Percentiles rank a stretch among this genome's conserved stretches.
Conservation (phyloP, 371 early-diverging fungal genomes). For the Coemansia sp. region DNA sequence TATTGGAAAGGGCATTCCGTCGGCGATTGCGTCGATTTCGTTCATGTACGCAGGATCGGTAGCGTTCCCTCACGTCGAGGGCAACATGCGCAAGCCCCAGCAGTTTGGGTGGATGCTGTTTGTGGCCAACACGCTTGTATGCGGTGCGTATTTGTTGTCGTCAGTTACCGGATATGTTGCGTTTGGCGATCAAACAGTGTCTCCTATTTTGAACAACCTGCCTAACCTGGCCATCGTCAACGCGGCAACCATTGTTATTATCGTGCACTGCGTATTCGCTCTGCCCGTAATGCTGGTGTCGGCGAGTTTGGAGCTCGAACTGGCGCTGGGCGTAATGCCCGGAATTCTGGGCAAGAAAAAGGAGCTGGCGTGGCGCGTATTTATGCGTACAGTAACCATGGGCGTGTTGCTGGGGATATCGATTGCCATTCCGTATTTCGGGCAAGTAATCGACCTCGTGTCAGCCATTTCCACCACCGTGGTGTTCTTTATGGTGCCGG, state of each 20-base stretch:
- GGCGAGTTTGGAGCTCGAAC: conserved; percentile 71
- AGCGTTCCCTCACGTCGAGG: conserved; percentile 75
- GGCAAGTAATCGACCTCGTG: conserved; percentile 76
- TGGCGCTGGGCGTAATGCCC: conserved; percentile 56
- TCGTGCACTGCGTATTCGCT: conserved; percentile 77
- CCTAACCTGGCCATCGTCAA: conserved; percentile 64
- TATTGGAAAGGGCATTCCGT: conserved; percentile 56
- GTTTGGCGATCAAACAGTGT: conserved; percentile 67
- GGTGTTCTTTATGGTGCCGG: conserved; percentile 82
- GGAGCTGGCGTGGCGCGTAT: conserved; percentile 62
- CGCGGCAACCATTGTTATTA: conserved; percentile 74
- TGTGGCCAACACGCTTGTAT: conserved; percentile 68
- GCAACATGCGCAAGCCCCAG: conserved; percentile 70
- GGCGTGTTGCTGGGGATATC: conserved; percentile 50
- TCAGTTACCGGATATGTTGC: conserved; percentile 77
- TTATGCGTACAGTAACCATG: conserved; percentile 60
- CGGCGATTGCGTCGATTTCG: conserved; percentile 62
- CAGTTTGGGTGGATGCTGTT: conserved; percentile 71
- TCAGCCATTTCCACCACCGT: conserved; percentile 77
- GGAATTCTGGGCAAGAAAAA: conserved; percentile 37
- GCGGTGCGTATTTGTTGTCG: conserved; percentile 70
- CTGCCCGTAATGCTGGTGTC: conserved; percentile 80
- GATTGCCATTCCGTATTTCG: conserved; percentile 78
- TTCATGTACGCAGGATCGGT: conserved; percentile 63
- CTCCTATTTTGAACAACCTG: conserved; percentile 77